Evolutionary conservation across 495 filamentous ascomycete species (phyloP), one percentile per base, ranked within the genome.

Genomic region (Penicillium ucsense): DNA sequence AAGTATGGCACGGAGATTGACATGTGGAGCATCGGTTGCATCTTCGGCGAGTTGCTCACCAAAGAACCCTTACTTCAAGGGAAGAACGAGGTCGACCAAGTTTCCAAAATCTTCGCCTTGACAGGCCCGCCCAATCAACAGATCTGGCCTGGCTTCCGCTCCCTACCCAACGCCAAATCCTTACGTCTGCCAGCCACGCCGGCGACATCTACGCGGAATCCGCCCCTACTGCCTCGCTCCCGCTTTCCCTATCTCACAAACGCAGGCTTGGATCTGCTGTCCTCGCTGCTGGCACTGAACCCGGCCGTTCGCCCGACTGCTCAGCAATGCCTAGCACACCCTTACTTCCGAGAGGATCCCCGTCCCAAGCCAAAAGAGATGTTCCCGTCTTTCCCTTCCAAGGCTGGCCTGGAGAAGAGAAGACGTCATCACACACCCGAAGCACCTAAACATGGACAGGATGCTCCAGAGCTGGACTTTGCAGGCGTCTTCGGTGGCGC

Each of bases 11-110:
- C 71, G 1, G 81, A 85, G 52, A 75, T 98, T 48, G 92, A 98
- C 67, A 83, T 95, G 76, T 98, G 92, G 92, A 90, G 85, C 65
- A 71, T 96, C 6, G 92, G 92, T 8, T 98, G 92, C 69, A 92
- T 98, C 59, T 95, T 98, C 63, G 92, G 84, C 46, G 91, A 98
- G 66, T 78, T 98, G 5, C 71, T 96, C 4, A 81, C 77, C 42
- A 88, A 88, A 48, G 83, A 89, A 49, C 88, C 89, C 3, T 62
- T 97, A 28, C 66, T 98, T 1, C 88, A 92, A 63, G 92, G 92
- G 34, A 89, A 87, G 63, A 95, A 92, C 65, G 92, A 97, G 64
- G 90, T 96, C 33, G 90, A 95, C 60, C 82, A 95, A 57, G 65
- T 87, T 3, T 77, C 78, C 9, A 79, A 77, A 70, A 95, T 96